Base-by-base conservation (phyloP, 306 rosid genomes). In the Quercus rubra region DNA sequence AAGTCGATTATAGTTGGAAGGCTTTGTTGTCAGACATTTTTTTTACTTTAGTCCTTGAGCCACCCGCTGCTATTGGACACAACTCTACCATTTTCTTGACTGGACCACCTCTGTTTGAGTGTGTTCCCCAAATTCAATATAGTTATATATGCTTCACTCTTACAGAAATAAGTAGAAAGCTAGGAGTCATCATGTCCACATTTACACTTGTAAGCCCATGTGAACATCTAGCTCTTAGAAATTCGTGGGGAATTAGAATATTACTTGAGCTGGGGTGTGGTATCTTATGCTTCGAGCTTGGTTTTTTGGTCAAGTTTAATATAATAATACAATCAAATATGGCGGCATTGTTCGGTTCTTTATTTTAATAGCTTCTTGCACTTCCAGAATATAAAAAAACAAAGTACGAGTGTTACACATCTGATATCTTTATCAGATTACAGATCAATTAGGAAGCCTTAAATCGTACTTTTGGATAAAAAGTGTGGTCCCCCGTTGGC, bases 21-120 rank as follows among this genome's bases (percentile, higher is more conserved):
- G 80, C 74, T 57, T 80, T 75, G 41, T 35, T 6, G 88, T 58
- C 66, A 80, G 81, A 78, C 76, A 57, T 74, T 77, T 77, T 76
- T 80, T 73, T 58, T 79, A 84, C 18, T 70, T 73, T 74, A 71
- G 20, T 83, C 79, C 95, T 93, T 85, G 97, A 92, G 97, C 97
- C 97, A 88, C 91, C 54, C 89, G 85, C 89, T 66, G 58, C 71
- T 74, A 74, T 71, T 51, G 76, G 75, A 62, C 54, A 30, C 84
- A 66, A 62, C 72, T 83, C 57, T 67, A 30, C 63, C 69, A 31
- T 77, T 71, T 77, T 90, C 78, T 85, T 80, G 85, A 82, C 86
- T 74, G 61, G 88, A 63, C 92, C 90, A 64, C 78, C 43, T 87
- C 80, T 78, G 77, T 66, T 56, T 17, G 5, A 62, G 49, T 3